Conservation (phyloP, 257 asterid genomes). For the Prunella vulgaris region DNA sequence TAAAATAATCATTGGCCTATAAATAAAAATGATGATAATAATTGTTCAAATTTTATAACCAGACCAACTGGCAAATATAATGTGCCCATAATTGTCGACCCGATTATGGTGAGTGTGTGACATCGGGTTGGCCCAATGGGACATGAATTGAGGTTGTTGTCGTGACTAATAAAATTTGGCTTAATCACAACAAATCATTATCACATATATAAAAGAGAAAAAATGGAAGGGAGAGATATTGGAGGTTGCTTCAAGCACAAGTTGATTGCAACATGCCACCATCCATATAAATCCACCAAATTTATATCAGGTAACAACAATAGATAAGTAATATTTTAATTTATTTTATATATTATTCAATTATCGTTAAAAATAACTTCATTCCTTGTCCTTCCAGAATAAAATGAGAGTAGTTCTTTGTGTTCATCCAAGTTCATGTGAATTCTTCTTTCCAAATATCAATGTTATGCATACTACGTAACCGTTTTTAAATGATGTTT, state of each 20-base stretch:
- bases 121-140: background rate
- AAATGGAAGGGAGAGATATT: background rate
- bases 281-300: too few relatives aligned
- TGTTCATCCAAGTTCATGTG: too few relatives aligned
- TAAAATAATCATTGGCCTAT: background rate
- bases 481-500: too few relatives aligned
- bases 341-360: too few relatives aligned
- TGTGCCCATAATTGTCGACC: conserved; percentile 1
- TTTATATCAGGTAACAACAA: too few relatives aligned
- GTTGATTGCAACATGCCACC: background rate
- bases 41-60: background rate
- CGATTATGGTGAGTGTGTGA: background rate
- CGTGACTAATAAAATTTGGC: background rate
- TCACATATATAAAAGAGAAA: background rate
- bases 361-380: too few relatives aligned
- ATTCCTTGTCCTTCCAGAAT: too few relatives aligned
- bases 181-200: background rate
- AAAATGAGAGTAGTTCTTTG: too few relatives aligned
- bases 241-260: background rate
- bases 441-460: too few relatives aligned
- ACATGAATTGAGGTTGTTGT: background rate
- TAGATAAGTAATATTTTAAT: too few relatives aligned
- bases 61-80: conserved; percentile 15
- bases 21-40: background rate
- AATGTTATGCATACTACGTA: too few relatives aligned